These are phyloP conservation scores for Apodospora peruviana DNA, from an alignment of 495 filamentous ascomycete genomes.

Conservation along the genomic window DNA sequence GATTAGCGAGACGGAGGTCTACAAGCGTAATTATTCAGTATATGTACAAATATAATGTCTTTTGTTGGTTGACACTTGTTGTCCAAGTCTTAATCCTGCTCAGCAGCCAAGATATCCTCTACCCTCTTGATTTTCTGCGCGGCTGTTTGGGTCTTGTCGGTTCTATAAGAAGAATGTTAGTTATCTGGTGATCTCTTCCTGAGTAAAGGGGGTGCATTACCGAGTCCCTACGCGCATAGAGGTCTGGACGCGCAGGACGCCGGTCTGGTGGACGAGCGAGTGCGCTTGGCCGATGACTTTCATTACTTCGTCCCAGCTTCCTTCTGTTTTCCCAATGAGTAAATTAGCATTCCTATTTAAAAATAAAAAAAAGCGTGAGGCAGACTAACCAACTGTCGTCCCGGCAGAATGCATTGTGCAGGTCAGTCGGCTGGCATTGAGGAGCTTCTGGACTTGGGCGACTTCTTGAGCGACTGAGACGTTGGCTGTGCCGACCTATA, in stretches of 20 bases:
- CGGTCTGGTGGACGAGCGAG: constrained; percentile 72
- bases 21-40: no score
- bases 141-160: constrained; percentile 44
- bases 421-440: constrained; percentile 69
- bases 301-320: constrained; percentile 87
- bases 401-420: constrained; percentile 90
- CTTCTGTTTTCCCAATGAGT: constrained; percentile 56
- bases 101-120: constrained; percentile 32
- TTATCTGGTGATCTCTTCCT: neutral
- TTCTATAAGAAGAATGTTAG: constrained; percentile 18
- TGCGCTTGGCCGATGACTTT: constrained; percentile 87
- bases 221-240: constrained; percentile 84
- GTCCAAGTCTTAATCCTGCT: neutral
- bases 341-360: neutral
- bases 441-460: constrained; percentile 81
- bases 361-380: neutral
- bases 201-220: constrained; percentile 37
- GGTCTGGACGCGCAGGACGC: constrained; percentile 77
- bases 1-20: no score
- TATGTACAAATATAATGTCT: neutral
- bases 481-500: constrained; percentile 71
- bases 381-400: constrained; percentile 75
- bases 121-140: constrained; percentile 43
- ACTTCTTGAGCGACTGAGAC: constrained; percentile 83
- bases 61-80: neutral